Conservation (phyloP, 257 asterid species). For the Nemophila menziesii region DNA sequence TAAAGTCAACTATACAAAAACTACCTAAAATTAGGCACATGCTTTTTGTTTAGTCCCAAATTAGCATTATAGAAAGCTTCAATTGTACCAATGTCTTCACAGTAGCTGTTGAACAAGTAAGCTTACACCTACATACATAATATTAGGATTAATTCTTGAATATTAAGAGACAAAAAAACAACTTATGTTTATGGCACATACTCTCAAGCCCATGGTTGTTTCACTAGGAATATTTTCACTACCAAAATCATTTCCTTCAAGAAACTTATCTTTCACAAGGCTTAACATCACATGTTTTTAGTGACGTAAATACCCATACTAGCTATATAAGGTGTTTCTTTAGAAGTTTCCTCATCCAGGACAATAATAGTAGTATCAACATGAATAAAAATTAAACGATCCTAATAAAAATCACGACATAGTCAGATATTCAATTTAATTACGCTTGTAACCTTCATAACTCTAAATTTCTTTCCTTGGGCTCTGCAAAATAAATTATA, state of each 20-base stretch:
- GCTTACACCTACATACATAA: slow-evolving; percentile 64
- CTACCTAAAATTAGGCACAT: slow-evolving; percentile 88
- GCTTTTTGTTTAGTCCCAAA: slow-evolving; percentile 84
- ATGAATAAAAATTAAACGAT: slow-evolving; percentile 20
- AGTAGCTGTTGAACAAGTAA: slow-evolving; percentile 83
- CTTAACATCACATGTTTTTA: slow-evolving; percentile 82
- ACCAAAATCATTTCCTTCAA: slow-evolving; percentile 92
- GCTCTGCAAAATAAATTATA: slow-evolving; percentile 81
- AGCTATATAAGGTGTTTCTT: slow-evolving; percentile 92
- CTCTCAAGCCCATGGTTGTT: slow-evolving; percentile 74
- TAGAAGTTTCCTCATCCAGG: slow-evolving; percentile 83
- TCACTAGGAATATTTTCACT: slow-evolving; percentile 98
- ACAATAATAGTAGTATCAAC: slow-evolving; percentile 92
- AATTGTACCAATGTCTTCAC: slow-evolving; percentile 98
- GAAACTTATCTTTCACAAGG: slow-evolving; percentile 65
- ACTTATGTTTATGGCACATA: slow-evolving; percentile 21
- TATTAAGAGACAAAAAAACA: slow-evolving; percentile 1
- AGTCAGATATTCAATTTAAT: too few relatives aligned
- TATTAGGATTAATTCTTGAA: too few relatives aligned
- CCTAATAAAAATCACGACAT: too few relatives aligned
- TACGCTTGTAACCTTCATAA: slow-evolving; percentile 50
- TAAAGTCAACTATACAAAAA: too few relatives aligned
- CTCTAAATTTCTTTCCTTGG: slow-evolving; percentile 73
- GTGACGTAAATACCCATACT: slow-evolving; percentile 96
- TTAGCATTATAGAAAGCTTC: slow-evolving; percentile 97